These are phyloP conservation scores for Byssothecium circinans DNA, from an alignment of 2,329 filamentous ascomycete genomes.

Conservation along the genomic window DNA sequence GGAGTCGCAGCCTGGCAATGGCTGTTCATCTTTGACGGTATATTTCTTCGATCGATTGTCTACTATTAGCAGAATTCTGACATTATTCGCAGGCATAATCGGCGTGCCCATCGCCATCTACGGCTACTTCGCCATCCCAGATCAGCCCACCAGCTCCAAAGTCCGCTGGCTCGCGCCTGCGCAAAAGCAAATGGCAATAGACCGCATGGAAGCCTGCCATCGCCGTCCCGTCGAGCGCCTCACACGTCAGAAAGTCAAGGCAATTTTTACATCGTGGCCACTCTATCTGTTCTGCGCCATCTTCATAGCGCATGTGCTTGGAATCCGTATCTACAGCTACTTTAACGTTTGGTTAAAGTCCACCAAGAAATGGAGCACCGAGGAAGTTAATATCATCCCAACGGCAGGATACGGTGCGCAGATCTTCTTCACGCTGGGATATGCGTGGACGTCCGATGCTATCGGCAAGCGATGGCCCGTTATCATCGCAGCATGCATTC, in stretches of 20 bases:
- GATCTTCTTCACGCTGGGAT: conserved; percentile 11
- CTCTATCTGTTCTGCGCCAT: conserved; percentile 7
- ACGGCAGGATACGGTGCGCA: conserved; percentile 7
- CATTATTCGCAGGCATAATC: conserved; percentile 48
- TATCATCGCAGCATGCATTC: conserved; percentile 16
- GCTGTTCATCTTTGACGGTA: conserved; percentile 48
- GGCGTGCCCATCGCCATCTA: conserved; percentile 60
- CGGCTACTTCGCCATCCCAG: conserved; percentile 8
- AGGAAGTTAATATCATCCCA: conserved; percentile 11
- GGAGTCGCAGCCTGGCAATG: conserved; percentile 59
- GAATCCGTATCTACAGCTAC: conserved; percentile 11
- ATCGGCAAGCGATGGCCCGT: conserved; percentile 19
- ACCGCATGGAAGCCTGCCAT: conserved; percentile 34
- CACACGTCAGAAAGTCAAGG: background rate
- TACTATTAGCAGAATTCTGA: too few relatives aligned
- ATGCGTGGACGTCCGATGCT: conserved; percentile 20
- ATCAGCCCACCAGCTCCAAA: conserved; percentile 23
- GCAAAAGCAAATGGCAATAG: conserved; percentile 48
- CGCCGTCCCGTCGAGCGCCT: background rate
- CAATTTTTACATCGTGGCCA: conserved; percentile 1
- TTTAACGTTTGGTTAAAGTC: conserved; percentile 15
- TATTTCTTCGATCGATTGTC: background rate
- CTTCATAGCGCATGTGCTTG: conserved; percentile 9
- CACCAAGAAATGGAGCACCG: conserved; percentile 4
- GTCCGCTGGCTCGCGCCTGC: conserved; percentile 47